phyloP scores from a whole-genome alignment of 2,329 filamentous ascomycete genomes.

The Juglanconis sp. region DNA sequence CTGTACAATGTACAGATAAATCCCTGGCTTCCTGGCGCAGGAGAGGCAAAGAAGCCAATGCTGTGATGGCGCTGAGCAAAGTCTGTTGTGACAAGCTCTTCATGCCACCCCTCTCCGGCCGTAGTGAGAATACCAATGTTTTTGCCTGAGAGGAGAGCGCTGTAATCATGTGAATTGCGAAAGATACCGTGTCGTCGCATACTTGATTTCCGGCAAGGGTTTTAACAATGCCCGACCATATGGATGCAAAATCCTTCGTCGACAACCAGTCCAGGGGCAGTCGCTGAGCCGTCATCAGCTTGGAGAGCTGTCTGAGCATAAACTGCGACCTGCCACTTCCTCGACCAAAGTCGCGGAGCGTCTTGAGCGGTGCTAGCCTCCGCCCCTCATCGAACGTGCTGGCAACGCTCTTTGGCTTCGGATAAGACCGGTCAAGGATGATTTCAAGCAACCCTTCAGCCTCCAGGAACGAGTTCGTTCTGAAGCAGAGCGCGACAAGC shows the following conservation, averaged over 20 bases:
- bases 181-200: constrained; percentile 33
- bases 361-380: constrained; percentile 29
- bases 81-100: constrained; percentile 32
- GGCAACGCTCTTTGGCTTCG: constrained; percentile 31
- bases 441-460: constrained; percentile 38
- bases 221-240: constrained; percentile 40
- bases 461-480: constrained; percentile 35
- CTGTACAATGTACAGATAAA: not conserved
- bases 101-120: constrained; percentile 12
- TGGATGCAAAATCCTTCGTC: constrained; percentile 35
- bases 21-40: constrained; percentile 21
- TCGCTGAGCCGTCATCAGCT: constrained; percentile 30
- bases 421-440: constrained; percentile 33
- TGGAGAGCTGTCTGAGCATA: constrained; percentile 35
- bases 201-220: constrained; percentile 29
- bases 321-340: constrained; percentile 30
- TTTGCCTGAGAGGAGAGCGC: constrained; percentile 24
- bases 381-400: constrained; percentile 27
- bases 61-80: constrained; percentile 39
- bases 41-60: constrained; percentile 35
- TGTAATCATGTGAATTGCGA: constrained; percentile 34
- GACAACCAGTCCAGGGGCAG: constrained; percentile 44
- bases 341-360: constrained; percentile 32
- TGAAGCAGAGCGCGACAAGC: constrained; percentile 40
- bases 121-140: not conserved